Evolutionary conservation across 805 yeast species (phyloP).

Genomic region (Yarrowia keelungensis): DNA sequence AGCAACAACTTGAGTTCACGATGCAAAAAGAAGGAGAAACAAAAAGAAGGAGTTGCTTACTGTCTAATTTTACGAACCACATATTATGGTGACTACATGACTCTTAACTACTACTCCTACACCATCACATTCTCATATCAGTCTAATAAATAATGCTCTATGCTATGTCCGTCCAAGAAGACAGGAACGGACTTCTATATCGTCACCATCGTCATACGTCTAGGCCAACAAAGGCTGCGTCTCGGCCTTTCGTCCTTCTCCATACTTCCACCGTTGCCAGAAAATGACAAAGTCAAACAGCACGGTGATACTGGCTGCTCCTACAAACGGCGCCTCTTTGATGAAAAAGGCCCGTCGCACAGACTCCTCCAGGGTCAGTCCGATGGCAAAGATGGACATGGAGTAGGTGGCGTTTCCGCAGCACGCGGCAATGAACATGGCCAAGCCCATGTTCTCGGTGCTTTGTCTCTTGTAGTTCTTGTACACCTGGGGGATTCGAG

Average conservation of each 20-base stretch:
- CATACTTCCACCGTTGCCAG: constrained; percentile 46
- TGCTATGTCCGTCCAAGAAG: constrained; percentile 6
- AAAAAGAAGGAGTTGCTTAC: no score
- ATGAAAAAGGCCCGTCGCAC: constrained; percentile 58
- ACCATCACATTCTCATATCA: no score
- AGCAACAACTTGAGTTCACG: not conserved
- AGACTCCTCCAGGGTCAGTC: constrained; percentile 55
- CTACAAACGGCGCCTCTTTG: constrained; percentile 78
- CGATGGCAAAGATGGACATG: constrained; percentile 69
- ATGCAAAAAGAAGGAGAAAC: no score
- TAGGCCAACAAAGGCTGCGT: constrained; percentile 26
- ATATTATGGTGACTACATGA: no score
- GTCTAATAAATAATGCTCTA: constrained; percentile 32
- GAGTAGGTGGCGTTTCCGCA: constrained; percentile 81
- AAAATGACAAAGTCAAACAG: constrained; percentile 67
- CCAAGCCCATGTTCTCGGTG: constrained; percentile 84
- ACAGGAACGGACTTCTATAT: not conserved
- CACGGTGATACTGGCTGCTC: constrained; percentile 88
- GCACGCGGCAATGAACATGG: constrained; percentile 79
- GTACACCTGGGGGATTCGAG: constrained; percentile 83
- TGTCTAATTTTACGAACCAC: no score
- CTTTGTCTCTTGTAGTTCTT: constrained; percentile 81
- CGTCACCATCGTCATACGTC: not conserved
- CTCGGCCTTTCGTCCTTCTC: constrained; percentile 36
- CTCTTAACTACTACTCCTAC: no score